phyloP scores from a whole-genome alignment of 2,329 filamentous ascomycete genomes.

The Didymella pomorum region DNA sequence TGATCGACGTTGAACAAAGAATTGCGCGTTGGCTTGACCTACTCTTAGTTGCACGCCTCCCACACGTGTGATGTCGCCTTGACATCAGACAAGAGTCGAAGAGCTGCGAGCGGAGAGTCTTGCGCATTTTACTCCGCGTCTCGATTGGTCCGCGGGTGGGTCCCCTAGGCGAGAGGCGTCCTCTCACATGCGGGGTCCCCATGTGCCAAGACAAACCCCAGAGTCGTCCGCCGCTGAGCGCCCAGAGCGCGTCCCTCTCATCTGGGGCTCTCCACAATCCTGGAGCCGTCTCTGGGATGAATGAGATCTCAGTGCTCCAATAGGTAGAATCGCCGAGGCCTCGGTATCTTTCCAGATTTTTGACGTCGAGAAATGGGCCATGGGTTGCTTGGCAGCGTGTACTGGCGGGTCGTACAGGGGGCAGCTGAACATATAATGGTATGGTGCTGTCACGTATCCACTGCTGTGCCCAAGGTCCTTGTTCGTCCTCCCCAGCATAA shows the following conservation, averaged over 20 bases:
- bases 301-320: conserved; percentile 19
- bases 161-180: conserved; percentile 17
- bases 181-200: conserved; percentile 40
- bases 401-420: conserved; percentile 25
- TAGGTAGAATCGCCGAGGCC: conserved; percentile 26
- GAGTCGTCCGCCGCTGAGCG: conserved; percentile 20
- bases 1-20: conserved; percentile 22
- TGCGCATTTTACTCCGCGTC: conserved; percentile 4
- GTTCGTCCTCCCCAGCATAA: conserved; percentile 10
- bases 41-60: conserved; percentile 9
- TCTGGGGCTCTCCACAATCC: conserved; percentile 19
- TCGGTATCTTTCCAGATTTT: conserved; percentile 37
- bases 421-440: conserved; percentile 26
- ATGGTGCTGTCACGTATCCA: conserved; percentile 9
- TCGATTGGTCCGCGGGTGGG: conserved; percentile 30
- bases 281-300: conserved; percentile 15
- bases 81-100: conserved; percentile 21
- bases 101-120: conserved; percentile 11
- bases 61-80: conserved; percentile 18
- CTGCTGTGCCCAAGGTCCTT: conserved; percentile 14
- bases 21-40: conserved; percentile 14
- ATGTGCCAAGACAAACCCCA: conserved; percentile 39
- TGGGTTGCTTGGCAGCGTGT: conserved; percentile 26
- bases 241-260: conserved; percentile 22
- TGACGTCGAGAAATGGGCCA: conserved; percentile 8